A percentile compares a stretch with the other conserved stretches of the same genome.
These are phyloP conservation scores for Argentina anserina DNA, from an alignment of 306 rosid species.

Conservation along the genomic window DNA sequence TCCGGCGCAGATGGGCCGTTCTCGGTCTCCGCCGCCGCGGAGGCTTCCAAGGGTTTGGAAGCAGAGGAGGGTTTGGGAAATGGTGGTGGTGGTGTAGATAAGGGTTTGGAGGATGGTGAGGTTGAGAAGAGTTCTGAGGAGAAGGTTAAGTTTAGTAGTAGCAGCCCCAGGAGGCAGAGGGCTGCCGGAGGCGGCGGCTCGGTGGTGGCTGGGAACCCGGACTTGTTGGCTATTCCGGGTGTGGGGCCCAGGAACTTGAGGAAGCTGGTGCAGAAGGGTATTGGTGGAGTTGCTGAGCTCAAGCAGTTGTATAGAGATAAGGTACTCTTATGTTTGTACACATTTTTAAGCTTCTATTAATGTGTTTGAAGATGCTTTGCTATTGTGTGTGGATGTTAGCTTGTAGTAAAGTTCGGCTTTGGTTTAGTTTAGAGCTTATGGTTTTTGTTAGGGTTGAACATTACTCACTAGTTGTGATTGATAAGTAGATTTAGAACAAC, in stretches of 20 bases:
- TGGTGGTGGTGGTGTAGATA: not conserved
- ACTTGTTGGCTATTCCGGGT: constrained; percentile 87
- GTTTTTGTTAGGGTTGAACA: too few relatives aligned
- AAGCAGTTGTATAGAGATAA: constrained; percentile 85
- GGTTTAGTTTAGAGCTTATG: not conserved
- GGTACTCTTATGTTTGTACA: constrained; percentile 32
- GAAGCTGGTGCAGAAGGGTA: constrained; percentile 80
- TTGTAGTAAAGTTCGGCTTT: not conserved
- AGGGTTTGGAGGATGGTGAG: constrained; percentile 20
- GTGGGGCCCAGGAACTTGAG: constrained; percentile 89
- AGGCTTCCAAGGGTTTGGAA: constrained; percentile 14
- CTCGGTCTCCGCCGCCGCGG: constrained; percentile 21
- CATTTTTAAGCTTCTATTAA: not conserved
- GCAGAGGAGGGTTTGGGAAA: not conserved
- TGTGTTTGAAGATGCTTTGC: not conserved
- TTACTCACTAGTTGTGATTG: not conserved
- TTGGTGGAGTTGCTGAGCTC: constrained; percentile 82
- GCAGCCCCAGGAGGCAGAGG: constrained; percentile 42
- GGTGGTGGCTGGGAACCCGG: constrained; percentile 51
- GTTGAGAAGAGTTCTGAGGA: constrained; percentile 26
- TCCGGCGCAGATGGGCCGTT: constrained; percentile 33
- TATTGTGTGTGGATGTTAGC: not conserved
- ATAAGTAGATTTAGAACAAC: not conserved
- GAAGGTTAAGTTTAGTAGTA: constrained; percentile 33
- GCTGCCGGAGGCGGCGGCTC: constrained; percentile 31